These are phyloP conservation scores for Kodamaea derodonti DNA, from an alignment of 1,139 yeast genomes.

Conservation along the genomic window DNA sequence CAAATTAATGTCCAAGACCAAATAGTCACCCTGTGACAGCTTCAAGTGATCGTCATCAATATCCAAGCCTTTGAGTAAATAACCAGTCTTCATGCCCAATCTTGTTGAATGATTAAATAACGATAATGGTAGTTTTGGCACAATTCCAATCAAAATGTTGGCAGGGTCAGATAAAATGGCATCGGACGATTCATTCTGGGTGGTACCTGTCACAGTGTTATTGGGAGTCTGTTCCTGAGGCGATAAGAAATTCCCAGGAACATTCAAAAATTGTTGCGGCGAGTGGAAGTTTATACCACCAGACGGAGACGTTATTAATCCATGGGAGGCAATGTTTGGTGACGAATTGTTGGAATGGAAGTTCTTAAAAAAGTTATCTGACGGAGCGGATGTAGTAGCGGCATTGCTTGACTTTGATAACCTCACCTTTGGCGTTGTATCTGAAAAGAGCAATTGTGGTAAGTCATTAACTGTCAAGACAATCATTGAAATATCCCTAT, in stretches of 20 bases:
- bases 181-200: conserved; percentile 2
- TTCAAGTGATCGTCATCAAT: conserved; percentile 14
- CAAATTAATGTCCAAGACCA: conserved; percentile 57
- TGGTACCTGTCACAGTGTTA: conserved; percentile 3
- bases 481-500: conserved; percentile 61
- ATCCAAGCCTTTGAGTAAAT: conserved; percentile 44
- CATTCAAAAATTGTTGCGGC: conserved; percentile 38
- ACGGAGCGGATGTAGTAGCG: neutral
- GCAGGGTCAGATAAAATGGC: conserved; percentile 44
- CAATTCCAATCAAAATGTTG: conserved; percentile 60
- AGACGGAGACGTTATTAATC: conserved; percentile 36
- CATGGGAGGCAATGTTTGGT: conserved; percentile 6
- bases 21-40: conserved; percentile 14
- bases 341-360: conserved; percentile 5
- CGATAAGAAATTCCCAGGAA: conserved; percentile 34
- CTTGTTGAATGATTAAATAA: conserved; percentile 69
- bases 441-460: conserved; percentile 50
- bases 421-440: neutral
- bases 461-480: conserved; percentile 69
- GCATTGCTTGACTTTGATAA: neutral
- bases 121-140: conserved; percentile 60
- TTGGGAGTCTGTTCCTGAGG: conserved; percentile 28
- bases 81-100: conserved; percentile 69
- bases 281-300: conserved; percentile 30
- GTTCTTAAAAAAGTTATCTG: conserved; percentile 11